Conservation (phyloP, 2,329 filamentous ascomycete species). For the Phyllosticta capitalensis region DNA sequence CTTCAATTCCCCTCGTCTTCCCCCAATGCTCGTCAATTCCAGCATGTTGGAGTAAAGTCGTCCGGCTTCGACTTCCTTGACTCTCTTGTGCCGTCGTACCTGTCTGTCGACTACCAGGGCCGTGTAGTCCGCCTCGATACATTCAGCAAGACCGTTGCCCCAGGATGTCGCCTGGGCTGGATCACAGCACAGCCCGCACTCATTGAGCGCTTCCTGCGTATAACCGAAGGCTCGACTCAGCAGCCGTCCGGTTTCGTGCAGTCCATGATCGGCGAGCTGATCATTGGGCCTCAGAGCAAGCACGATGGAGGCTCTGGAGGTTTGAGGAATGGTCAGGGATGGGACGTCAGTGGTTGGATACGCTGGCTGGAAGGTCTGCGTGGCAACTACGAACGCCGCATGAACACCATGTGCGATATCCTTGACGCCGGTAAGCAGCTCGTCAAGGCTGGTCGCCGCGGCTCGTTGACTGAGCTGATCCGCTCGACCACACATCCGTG, state of each 20-base stretch:
- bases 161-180: slow-evolving; percentile 84
- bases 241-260: slow-evolving; percentile 88
- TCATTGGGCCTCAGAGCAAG: slow-evolving; percentile 60
- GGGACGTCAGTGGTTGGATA: slow-evolving; percentile 79
- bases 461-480: slow-evolving; percentile 18
- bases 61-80: slow-evolving; percentile 72
- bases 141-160: slow-evolving; percentile 87
- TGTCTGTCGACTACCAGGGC: slow-evolving; percentile 73
- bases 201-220: slow-evolving; percentile 62
- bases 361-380: slow-evolving; percentile 82
- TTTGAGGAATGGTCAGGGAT: slow-evolving; percentile 48
- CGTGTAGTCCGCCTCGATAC: slow-evolving; percentile 85
- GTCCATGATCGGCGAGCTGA: slow-evolving; percentile 63
- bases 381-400: slow-evolving; percentile 74
- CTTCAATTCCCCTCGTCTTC: slow-evolving; percentile 73
- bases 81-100: slow-evolving; percentile 71
- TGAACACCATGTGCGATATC: slow-evolving; percentile 66
- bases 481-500: slow-evolving; percentile 28
- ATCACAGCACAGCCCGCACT: slow-evolving; percentile 74
- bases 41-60: slow-evolving; percentile 32
- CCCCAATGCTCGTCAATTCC: slow-evolving; percentile 21
- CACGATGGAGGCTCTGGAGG: slow-evolving; percentile 38
- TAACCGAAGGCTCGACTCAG: slow-evolving; percentile 69
- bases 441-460: slow-evolving; percentile 50
- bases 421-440: slow-evolving; percentile 60